These are phyloP conservation scores for Boletus barrowsii DNA, from an alignment of 768 basidiomycete species.

Conservation along the genomic window DNA sequence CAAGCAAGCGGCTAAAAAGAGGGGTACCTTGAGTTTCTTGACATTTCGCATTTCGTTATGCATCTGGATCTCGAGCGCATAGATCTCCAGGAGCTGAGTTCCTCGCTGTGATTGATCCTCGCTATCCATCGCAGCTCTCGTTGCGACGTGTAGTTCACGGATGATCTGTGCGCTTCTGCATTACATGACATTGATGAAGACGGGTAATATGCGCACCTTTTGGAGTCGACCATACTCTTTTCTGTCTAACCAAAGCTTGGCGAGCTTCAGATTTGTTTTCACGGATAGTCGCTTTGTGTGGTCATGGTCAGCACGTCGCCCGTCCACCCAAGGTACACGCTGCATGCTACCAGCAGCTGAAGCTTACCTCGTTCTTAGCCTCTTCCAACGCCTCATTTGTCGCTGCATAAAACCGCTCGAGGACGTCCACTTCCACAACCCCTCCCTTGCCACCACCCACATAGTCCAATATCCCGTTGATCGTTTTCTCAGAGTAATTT, in stretches of 20 bases:
- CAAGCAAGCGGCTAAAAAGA: not conserved
- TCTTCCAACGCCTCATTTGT: constrained; percentile 89
- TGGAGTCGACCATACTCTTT: constrained; percentile 84
- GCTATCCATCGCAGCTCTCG: constrained; percentile 55
- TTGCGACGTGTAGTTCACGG: constrained; percentile 69
- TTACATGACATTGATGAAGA: not conserved
- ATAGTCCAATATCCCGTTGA: constrained; percentile 97
- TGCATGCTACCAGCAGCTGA: not conserved
- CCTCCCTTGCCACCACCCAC: constrained; percentile 89
- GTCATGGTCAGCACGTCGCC: not conserved
- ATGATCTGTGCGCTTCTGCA: constrained; percentile 50
- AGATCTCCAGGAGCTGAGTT: constrained; percentile 92
- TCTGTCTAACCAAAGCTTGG: constrained; percentile 95
- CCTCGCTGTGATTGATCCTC: constrained; percentile 91
- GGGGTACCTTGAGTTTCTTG: constrained; percentile 85
- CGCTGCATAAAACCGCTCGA: constrained; percentile 94
- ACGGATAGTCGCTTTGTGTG: constrained; percentile 74
- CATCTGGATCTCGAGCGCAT: constrained; percentile 99
- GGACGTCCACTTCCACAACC: constrained; percentile 73
- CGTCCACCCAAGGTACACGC: not conserved
- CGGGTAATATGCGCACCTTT: constrained; percentile 47
- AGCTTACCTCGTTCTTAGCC: constrained; percentile 87
- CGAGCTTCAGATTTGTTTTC: constrained; percentile 95
- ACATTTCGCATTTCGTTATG: constrained; percentile 94
- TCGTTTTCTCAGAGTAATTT: constrained; percentile 97